Base-by-base conservation (phyloP, 2,329 filamentous ascomycete genomes). In the Aspergillus amoenus region DNA sequence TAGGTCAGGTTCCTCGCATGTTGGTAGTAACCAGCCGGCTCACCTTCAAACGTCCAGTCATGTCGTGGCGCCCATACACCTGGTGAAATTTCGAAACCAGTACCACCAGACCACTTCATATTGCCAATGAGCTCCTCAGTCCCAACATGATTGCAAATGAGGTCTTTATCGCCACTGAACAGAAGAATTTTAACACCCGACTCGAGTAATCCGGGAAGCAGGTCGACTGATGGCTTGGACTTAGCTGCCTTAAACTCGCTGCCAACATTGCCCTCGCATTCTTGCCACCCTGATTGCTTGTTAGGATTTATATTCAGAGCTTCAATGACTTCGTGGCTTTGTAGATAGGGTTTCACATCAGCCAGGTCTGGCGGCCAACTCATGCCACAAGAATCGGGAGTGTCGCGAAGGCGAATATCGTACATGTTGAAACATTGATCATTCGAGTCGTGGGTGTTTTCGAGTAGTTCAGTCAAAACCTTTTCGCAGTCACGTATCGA, bases 111-210 rank as follows among this genome's bases (percentile, higher is more conserved):
- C 91, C 93, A 99, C 64, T 88, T 79, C 85, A 99, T 87, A 68
- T 91, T 93, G 73, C 88, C 86, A 69, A 99, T 96, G 64, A 99
- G 75, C 27, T 89, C 84, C 72, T 99, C 94, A 0, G 94, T 99
- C 57, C 94, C 94, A 30, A 97, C 78, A 71, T 99, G 92, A 73
- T 99, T 99, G 83, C 94, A 99, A 66, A 99, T 97, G 22, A 97
- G 79, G 72, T 99, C 94, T 67, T 96, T 87, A 59, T 93, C 90
- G 52, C 94, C 94, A 2, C 92, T 97, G 78, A 97, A 99, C 18
- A 99, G 84, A 1, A 96, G 78, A 41, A 96, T 82, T 1, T 89
- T 88, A 9, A 97, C 77, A 56, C 75, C 76, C 0, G 94, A 82
- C 62, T 88, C 82, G 9, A 99, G 81, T 17, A 99, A 76, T 3